A percentile compares a stretch with the other conserved stretches of the same genome.
Evolutionary conservation across 805 yeast genomes (phyloP).

Genomic region (Priceomyces carsonii): DNA sequence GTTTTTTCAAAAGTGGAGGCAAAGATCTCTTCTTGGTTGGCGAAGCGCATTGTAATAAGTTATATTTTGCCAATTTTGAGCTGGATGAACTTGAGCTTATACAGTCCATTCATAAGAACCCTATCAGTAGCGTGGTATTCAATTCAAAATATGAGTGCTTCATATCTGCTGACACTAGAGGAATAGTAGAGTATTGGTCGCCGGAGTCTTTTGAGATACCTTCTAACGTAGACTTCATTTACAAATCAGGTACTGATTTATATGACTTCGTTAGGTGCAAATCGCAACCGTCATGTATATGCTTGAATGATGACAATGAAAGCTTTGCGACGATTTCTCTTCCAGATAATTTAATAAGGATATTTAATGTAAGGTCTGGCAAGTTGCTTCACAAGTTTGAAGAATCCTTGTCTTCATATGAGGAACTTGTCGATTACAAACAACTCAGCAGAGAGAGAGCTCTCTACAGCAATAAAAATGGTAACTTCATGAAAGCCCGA

Average conservation of each 20-base stretch:
- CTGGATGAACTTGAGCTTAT: conserved; percentile 11
- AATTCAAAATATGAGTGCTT: conserved; percentile 15
- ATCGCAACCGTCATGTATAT: conserved; percentile 17
- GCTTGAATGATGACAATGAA: conserved; percentile 24
- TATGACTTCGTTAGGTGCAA: conserved; percentile 33
- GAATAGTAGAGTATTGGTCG: conserved; percentile 24
- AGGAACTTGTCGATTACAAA: conserved; percentile 1
- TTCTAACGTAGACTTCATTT: conserved; percentile 21
- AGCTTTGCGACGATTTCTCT: conserved; percentile 26
- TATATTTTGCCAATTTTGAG: conserved; percentile 12
- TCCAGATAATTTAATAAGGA: conserved; percentile 30
- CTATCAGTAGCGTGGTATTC: conserved; percentile 11
- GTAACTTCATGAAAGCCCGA: conserved; percentile 1
- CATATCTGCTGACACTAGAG: conserved; percentile 20
- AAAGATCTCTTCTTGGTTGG: conserved; percentile 12
- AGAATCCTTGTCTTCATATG: conserved; percentile 8
- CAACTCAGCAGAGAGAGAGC: conserved; percentile 5
- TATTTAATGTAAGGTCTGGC: conserved; percentile 36
- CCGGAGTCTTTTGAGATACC: conserved; percentile 11
- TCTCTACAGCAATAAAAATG: conserved; percentile 1
- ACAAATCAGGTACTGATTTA: conserved; percentile 40
- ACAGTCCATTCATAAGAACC: conserved; percentile 13
- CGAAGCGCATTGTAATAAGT: conserved; percentile 11
- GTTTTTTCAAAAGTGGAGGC: conserved; percentile 13
- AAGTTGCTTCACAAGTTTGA: conserved; percentile 16